Evolutionary conservation across 2,329 filamentous ascomycete genomes (phyloP), one percentile per base, ranked within the genome.

Genomic region (Cordyceps fumosorosea): DNA sequence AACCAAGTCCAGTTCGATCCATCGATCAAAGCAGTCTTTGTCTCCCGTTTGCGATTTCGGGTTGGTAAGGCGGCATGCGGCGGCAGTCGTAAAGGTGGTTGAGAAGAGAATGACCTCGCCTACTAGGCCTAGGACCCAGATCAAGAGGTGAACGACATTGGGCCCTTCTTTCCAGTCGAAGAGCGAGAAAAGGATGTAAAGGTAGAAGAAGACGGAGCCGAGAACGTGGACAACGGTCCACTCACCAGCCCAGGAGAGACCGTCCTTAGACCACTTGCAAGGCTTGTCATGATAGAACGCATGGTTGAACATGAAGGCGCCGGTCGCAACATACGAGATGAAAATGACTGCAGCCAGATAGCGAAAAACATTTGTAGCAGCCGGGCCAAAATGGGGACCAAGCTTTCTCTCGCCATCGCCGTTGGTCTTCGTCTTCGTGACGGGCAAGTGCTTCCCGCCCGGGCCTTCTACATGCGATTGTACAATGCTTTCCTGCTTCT

Each of bases 361-460:
- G 70, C 88, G 85, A 74, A 96, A 96, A 55, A 90, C 78, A 44
- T 85, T 79, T 73, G 89, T 91, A 67, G 86, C 81, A 53, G 81
- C 78, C n/a, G 79, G 82, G 64, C 87, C 88, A 73, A 91, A 86
- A 67, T 85, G 81, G 32, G 72, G 80, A 20, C 74, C 73, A 58
- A 76, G 72, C 65, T 76, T 75, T 54, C 76, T 71, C 75, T 78
- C 69, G 74, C 77, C 73, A 76, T 78, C 66, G 73, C 75, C 71
- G 72, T 82, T 73, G 76, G 79, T 76, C 72, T 78, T 79, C 63
- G 79, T 85, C 71, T 86, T 89, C 64, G 81, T 84, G 56, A 80
- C 72, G n/a, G 91, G 92, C 60, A 97, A 79, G 40, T 91, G 91
- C 73, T 96, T 93, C 67, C 93, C 93, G 62, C 91, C 93, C 1